phyloP scores from a whole-genome alignment of 352 stramenopile species.

The Phytopythium cucurbitacearum region DNA sequence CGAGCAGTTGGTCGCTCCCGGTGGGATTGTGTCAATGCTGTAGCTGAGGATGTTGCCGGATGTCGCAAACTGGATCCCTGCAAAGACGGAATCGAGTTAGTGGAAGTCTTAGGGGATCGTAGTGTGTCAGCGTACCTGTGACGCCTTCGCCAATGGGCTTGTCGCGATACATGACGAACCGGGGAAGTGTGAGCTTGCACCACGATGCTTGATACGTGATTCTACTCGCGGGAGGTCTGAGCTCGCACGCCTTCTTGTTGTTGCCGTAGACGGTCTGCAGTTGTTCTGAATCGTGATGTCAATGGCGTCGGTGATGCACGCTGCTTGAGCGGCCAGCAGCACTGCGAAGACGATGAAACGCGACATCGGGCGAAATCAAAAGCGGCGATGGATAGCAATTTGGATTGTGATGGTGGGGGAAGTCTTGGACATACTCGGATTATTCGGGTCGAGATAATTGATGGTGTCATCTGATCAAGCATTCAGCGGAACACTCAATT shows the following conservation, averaged over 20 bases:
- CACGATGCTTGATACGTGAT: background rate
- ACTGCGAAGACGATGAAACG: too few relatives aligned
- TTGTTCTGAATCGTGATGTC: slow-evolving; percentile 14
- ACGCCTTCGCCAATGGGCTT: slow-evolving; percentile 5
- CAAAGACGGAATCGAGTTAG: too few relatives aligned
- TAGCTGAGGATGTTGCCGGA: slow-evolving; percentile 21
- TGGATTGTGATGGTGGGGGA: too few relatives aligned
- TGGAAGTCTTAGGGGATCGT: background rate
- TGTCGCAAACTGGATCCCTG: slow-evolving; percentile 12
- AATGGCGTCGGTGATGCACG: too few relatives aligned
- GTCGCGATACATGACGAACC: slow-evolving; percentile 17
- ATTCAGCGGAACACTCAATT: too few relatives aligned
- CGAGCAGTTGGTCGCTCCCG: slow-evolving; percentile 12
- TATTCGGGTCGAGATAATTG: too few relatives aligned
- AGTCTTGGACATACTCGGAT: too few relatives aligned
- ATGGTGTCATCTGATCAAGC: too few relatives aligned
- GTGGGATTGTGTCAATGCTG: slow-evolving; percentile 25
- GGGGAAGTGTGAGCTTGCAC: slow-evolving; percentile 5
- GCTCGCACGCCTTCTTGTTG: slow-evolving; percentile 5
- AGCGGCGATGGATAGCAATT: too few relatives aligned
- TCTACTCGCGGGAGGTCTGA: slow-evolving; percentile 1
- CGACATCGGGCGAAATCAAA: too few relatives aligned
- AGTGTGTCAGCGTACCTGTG: slow-evolving; percentile 14
- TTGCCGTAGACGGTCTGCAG: slow-evolving; percentile 12
- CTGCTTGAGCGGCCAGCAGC: too few relatives aligned